Evolutionary conservation across 2,329 filamentous ascomycete genomes (phyloP).

Genomic region (Neophaeococcomyces mojaviensis): DNA sequence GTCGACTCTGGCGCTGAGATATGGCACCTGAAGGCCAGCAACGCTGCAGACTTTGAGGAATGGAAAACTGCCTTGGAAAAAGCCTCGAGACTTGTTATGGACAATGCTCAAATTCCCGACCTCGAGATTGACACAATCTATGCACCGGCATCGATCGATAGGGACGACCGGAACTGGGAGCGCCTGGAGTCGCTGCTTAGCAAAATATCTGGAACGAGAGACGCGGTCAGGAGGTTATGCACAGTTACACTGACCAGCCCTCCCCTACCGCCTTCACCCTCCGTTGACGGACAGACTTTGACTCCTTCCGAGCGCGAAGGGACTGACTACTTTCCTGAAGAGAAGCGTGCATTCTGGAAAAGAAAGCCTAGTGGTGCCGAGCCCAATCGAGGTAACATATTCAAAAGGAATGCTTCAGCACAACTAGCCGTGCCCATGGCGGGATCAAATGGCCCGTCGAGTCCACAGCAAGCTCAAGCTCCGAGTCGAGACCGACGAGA

Average conservation of each 20-base stretch:
- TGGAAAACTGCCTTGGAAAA: constrained; percentile 83
- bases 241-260: constrained; percentile 58
- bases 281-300: constrained; percentile 12
- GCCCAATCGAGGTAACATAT: constrained; percentile 32
- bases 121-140: constrained; percentile 30
- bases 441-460: constrained; percentile 14
- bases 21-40: constrained; percentile 84
- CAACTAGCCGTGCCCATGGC: constrained; percentile 45
- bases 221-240: constrained; percentile 77
- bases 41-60: constrained; percentile 73
- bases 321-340: constrained; percentile 34
- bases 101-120: constrained; percentile 18
- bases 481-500: constrained; percentile 11
- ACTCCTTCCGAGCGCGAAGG: constrained; percentile 27
- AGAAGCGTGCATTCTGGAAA: constrained; percentile 83
- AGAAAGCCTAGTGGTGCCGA: constrained; percentile 60
- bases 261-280: constrained; percentile 26
- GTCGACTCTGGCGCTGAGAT: constrained; percentile 96
- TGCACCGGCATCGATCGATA: not conserved
- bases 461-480: constrained; percentile 10
- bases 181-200: constrained; percentile 80
- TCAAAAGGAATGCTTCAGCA: constrained; percentile 45
- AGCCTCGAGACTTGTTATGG: constrained; percentile 53
- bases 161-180: constrained; percentile 75
- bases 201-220: constrained; percentile 76